Percentiles rank a stretch among this genome's conserved stretches.
phyloP scores from a whole-genome alignment of 2,329 filamentous ascomycete genomes.

The Chaetomium olivaceum region DNA sequence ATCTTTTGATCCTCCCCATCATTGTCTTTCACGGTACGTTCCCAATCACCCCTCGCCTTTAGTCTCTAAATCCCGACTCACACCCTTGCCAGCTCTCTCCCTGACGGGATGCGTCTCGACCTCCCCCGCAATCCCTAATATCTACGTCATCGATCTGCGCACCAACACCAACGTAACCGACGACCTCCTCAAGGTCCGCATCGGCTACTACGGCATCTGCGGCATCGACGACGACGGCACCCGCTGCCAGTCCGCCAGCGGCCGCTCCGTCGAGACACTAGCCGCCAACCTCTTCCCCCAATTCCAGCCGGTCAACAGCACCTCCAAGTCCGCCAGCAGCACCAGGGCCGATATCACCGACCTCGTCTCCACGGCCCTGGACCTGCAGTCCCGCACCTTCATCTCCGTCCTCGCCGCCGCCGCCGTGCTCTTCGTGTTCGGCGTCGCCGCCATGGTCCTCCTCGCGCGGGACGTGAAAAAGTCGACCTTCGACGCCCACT shows the following conservation, averaged over 20 bases:
- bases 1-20: slow-evolving; percentile 30
- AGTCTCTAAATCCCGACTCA: slow-evolving; percentile 2
- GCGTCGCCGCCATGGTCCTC: slow-evolving; percentile 26
- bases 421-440: slow-evolving; percentile 27
- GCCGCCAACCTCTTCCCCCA: slow-evolving; percentile 29
- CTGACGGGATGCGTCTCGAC: slow-evolving; percentile 34
- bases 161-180: slow-evolving; percentile 26
- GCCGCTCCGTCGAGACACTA: slow-evolving; percentile 22
- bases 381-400: slow-evolving; percentile 32
- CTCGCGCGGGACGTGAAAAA: slow-evolving; percentile 24
- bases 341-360: slow-evolving; percentile 18
- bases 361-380: slow-evolving; percentile 29
- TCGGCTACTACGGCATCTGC: slow-evolving; percentile 36
- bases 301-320: slow-evolving; percentile 11
- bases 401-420: slow-evolving; percentile 30
- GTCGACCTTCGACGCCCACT: slow-evolving; percentile 18
- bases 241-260: slow-evolving; percentile 28
- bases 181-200: slow-evolving; percentile 27
- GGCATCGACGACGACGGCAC: slow-evolving; percentile 26
- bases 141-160: slow-evolving; percentile 33
- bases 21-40: slow-evolving; percentile 28
- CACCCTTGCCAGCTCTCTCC: slow-evolving; percentile 23
- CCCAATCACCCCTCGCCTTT: background rate
- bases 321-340: slow-evolving; percentile 3
- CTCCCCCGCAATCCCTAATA: slow-evolving; percentile 31